phyloP scores from a whole-genome alignment of 2,329 filamentous ascomycete genomes.

The Claviceps sp. region DNA sequence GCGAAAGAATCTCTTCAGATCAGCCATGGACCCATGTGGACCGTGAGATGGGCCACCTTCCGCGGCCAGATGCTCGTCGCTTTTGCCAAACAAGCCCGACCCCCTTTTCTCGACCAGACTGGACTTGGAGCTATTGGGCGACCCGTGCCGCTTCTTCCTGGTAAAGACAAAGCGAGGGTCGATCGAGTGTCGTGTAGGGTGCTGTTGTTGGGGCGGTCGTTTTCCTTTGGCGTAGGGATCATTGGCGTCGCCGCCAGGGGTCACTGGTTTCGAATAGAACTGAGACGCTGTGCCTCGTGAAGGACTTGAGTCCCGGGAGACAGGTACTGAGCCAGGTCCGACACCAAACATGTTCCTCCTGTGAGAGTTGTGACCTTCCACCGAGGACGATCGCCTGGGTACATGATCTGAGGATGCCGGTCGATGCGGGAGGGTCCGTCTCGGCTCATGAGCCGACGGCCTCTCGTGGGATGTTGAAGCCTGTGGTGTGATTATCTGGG shows the following conservation, averaged over 20 bases:
- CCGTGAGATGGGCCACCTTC: conserved; percentile 15
- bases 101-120: conserved; percentile 42
- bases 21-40: conserved; percentile 70
- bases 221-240: conserved; percentile 81
- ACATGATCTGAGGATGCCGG: conserved; percentile 28
- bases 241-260: conserved; percentile 64
- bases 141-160: conserved; percentile 53
- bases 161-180: conserved; percentile 80
- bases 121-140: conserved; percentile 38
- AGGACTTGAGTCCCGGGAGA: conserved; percentile 50
- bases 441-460: conserved; percentile 27
- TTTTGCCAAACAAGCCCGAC: conserved; percentile 25
- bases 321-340: conserved; percentile 40
- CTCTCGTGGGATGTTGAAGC: conserved; percentile 45
- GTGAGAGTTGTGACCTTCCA: conserved; percentile 29
- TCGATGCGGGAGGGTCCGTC: conserved; percentile 27
- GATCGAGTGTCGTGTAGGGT: conserved; percentile 47
- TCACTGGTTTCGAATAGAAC: conserved; percentile 61
- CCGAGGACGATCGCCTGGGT: conserved; percentile 28
- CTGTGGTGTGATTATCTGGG: conserved; percentile 52
- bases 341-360: conserved; percentile 41
- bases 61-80: conserved; percentile 19
- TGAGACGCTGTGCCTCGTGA: conserved; percentile 48
- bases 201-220: conserved; percentile 54
- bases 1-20: conserved; percentile 94